Percentiles rank a stretch among this genome's conserved stretches.
Conservation (phyloP, 495 filamentous ascomycete species). For the Parmelia sp. region DNA sequence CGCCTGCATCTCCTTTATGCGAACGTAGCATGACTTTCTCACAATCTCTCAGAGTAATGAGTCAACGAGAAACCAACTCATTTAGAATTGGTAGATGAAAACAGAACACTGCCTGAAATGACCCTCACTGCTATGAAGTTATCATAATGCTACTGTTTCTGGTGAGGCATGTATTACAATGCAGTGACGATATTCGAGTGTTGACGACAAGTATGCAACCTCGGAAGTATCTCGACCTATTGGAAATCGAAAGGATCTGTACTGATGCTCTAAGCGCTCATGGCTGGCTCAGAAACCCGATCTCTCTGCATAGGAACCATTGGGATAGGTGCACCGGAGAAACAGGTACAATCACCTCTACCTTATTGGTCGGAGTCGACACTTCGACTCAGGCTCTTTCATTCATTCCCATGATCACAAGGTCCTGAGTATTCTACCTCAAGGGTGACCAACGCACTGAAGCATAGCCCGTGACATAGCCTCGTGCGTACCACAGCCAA, state of each 20-base stretch:
- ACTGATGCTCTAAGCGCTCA: too few species aligned
- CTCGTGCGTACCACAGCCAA: neutral
- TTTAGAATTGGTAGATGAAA: neutral
- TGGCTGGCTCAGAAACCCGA: neutral
- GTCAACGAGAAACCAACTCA: too few species aligned
- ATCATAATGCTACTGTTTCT: too few species aligned
- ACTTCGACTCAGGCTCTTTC: neutral
- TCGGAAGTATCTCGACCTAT: neutral
- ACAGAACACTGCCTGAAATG: too few species aligned
- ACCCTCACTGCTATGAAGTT: too few species aligned
- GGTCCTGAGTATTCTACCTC: neutral
- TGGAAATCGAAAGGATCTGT: neutral
- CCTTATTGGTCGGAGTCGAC: neutral
- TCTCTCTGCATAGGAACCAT: neutral
- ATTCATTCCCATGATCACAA: neutral
- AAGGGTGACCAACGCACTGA: neutral
- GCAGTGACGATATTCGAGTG: neutral
- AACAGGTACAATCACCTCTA: neutral
- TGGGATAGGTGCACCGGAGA: neutral
- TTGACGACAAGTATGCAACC: neutral
- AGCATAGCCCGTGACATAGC: neutral
- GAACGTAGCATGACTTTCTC: neutral
- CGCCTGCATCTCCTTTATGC: neutral
- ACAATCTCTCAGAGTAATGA: neutral
- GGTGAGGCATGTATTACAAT: neutral